Conservation (phyloP, 1,284 basidiomycete genomes). For the Meira miltonrushii region DNA sequence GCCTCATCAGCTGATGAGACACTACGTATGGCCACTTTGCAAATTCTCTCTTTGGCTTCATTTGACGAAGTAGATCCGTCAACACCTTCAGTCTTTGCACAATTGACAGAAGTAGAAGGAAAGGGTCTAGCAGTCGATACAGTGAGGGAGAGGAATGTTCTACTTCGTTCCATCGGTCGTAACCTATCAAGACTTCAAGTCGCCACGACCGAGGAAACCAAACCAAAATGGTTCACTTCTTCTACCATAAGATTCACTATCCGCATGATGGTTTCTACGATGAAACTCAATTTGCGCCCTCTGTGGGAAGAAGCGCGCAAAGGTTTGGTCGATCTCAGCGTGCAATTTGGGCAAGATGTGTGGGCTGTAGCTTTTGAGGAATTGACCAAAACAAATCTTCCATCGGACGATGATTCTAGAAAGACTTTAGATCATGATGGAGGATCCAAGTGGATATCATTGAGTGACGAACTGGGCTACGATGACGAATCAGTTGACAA, state of each 20-base stretch:
- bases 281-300: conserved; percentile 49
- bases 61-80: background rate
- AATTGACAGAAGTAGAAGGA: conserved; percentile 37
- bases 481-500: conserved; percentile 29
- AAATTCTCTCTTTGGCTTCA: conserved; percentile 23
- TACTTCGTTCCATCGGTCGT: conserved; percentile 38
- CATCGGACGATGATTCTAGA: background rate
- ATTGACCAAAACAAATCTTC: conserved; percentile 13
- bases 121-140: conserved; percentile 31
- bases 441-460: background rate
- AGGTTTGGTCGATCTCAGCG: conserved; percentile 35
- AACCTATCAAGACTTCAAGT: conserved; percentile 25
- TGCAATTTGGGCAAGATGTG: conserved; percentile 18
- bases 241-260: conserved; percentile 24
- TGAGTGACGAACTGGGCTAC: background rate
- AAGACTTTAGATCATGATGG: background rate
- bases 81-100: conserved; percentile 8
- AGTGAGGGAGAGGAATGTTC: conserved; percentile 46
- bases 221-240: conserved; percentile 5
- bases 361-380: conserved; percentile 26
- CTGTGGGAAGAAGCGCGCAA: conserved; percentile 44
- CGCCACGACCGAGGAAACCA: background rate
- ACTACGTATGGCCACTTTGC: conserved; percentile 30
- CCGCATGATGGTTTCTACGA: conserved; percentile 26
- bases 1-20: conserved; percentile 30